A percentile compares a stretch with the other conserved stretches of the same genome.
Conservation (phyloP, 768 basidiomycete genomes). For the Brasilioporus rufonigricans region DNA sequence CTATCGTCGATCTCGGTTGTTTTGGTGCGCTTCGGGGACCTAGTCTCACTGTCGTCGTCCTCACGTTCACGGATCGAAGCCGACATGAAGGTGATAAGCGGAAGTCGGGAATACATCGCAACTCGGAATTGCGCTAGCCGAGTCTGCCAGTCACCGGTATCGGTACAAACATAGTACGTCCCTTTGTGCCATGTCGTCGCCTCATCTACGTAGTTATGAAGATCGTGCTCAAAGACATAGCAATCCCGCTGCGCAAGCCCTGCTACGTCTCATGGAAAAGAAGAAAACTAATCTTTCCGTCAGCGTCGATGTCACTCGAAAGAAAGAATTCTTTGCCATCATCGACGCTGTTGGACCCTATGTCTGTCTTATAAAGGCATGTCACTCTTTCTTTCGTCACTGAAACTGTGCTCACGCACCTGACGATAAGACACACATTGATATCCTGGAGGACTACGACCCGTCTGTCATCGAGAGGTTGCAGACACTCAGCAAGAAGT, state of each 20-base stretch:
- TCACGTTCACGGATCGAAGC: slow-evolving; percentile 48
- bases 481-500: slow-evolving; percentile 65
- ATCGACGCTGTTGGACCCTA: slow-evolving; percentile 87
- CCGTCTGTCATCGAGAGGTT: slow-evolving; percentile 65
- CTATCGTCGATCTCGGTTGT: slow-evolving; percentile 22
- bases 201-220: slow-evolving; percentile 55
- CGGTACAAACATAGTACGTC: too few relatives aligned
- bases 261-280: slow-evolving; percentile 79
- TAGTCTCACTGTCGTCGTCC: slow-evolving; percentile 39
- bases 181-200: slow-evolving; percentile 28
- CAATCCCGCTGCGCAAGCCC: slow-evolving; percentile 76
- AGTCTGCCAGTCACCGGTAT: too few relatives aligned
- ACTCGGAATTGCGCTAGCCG: not conserved
- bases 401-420: slow-evolving; percentile 24
- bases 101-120: not conserved
- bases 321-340: slow-evolving; percentile 76
- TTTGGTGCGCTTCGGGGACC: slow-evolving; percentile 40
- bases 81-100: slow-evolving; percentile 21
- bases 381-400: slow-evolving; percentile 7
- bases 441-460: slow-evolving; percentile 93
- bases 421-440: slow-evolving; percentile 82
- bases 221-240: slow-evolving; percentile 53
- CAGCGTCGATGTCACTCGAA: slow-evolving; percentile 88
- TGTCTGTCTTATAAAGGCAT: slow-evolving; percentile 93
- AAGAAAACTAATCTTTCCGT: slow-evolving; percentile 94